Conservation (phyloP, 495 filamentous ascomycete genomes). For the Lineolata rhizophorae region DNA sequence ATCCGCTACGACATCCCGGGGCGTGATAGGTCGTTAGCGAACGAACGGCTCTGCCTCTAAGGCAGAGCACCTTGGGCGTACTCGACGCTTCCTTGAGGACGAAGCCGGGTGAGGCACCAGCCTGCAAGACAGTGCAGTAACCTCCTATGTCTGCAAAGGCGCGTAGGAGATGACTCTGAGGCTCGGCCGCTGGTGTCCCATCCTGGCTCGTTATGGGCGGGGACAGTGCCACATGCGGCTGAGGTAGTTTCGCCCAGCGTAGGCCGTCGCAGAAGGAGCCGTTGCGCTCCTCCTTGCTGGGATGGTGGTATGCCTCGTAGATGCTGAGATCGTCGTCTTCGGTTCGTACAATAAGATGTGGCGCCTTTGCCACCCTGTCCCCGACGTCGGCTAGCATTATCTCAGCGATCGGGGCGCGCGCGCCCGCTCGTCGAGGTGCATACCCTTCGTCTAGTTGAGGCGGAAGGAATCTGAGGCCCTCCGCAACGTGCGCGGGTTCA, state of each 20-base stretch:
- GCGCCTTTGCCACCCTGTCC: slow-evolving; percentile 40
- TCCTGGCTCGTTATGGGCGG: too few relatives aligned
- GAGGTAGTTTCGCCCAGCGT: slow-evolving; percentile 53
- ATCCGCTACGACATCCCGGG: slow-evolving; percentile 52
- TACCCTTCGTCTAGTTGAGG: slow-evolving; percentile 53
- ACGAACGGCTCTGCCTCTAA: slow-evolving; percentile 39
- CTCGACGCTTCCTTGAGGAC: slow-evolving; percentile 57
- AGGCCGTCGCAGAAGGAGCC: slow-evolving; percentile 21
- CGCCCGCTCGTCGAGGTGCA: slow-evolving; percentile 38
- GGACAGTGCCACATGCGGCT: too few relatives aligned
- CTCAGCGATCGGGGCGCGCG: slow-evolving; percentile 51
- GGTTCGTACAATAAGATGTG: slow-evolving; percentile 72
- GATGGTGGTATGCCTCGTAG: slow-evolving; percentile 53
- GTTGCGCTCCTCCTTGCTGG: slow-evolving; percentile 17
- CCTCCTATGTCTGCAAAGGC: slow-evolving; percentile 44
- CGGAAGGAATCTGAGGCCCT: slow-evolving; percentile 56
- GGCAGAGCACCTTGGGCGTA: slow-evolving; percentile 45
- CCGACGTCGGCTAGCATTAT: slow-evolving; percentile 68
- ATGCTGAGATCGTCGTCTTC: slow-evolving; percentile 63
- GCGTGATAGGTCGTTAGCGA: slow-evolving; percentile 53
- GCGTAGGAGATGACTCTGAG: background rate
- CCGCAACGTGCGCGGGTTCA: slow-evolving; percentile 36
- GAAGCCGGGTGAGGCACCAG: slow-evolving; percentile 57
- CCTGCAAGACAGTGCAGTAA: slow-evolving; percentile 58
- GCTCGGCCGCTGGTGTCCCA: too few relatives aligned